A percentile compares a stretch with the other conserved stretches of the same genome.
Evolutionary conservation across 352 stramenopile genomes (phyloP).

Genomic region (Phytopythium boreale): DNA sequence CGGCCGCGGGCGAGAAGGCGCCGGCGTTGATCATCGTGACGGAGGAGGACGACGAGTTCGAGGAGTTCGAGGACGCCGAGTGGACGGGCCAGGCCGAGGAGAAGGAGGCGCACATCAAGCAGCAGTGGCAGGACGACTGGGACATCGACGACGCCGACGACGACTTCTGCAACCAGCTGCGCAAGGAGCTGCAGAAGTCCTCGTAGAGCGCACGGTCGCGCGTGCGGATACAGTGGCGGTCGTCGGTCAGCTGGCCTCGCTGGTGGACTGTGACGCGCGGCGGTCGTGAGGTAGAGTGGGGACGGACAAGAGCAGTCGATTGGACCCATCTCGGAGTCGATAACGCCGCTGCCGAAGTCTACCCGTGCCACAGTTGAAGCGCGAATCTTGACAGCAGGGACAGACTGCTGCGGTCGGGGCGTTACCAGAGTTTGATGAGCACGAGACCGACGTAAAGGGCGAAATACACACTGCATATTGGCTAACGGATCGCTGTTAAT

Average conservation of each 20-base stretch:
- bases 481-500: background rate
- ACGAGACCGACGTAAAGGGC: background rate
- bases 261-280: background rate
- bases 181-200: constrained; percentile 86
- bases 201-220: constrained; percentile 30
- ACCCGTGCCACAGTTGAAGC: no score
- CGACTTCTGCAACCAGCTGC: constrained; percentile 91
- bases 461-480: constrained; percentile 1
- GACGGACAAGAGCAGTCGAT: no score
- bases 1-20: constrained; percentile 44
- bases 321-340: no score
- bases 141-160: constrained; percentile 91
- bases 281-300: background rate
- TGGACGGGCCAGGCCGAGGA: constrained; percentile 77
- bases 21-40: constrained; percentile 75
- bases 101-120: constrained; percentile 80
- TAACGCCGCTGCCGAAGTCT: no score
- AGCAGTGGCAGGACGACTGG: constrained; percentile 93
- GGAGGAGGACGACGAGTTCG: constrained; percentile 88
- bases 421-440: background rate
- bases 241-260: no score
- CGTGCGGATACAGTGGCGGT: background rate
- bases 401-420: no score
- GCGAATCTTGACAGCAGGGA: no score
- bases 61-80: constrained; percentile 85